These are phyloP conservation scores for Globisporangium cylindrosporum DNA, from an alignment of 352 stramenopile species.

Conservation along the genomic window DNA sequence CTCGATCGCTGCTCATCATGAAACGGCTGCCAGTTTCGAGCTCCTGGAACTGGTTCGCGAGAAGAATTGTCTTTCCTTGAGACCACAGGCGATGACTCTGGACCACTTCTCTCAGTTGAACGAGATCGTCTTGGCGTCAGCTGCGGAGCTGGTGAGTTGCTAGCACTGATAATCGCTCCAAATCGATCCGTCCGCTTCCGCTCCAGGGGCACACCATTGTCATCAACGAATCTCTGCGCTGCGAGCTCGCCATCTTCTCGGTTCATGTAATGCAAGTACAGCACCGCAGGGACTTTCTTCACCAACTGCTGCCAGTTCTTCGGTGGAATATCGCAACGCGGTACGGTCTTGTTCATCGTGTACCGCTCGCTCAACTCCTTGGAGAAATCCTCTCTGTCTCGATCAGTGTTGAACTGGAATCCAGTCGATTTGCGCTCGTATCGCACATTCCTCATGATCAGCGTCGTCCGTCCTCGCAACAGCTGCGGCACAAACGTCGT, in stretches of 20 bases:
- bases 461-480: constrained; percentile 34
- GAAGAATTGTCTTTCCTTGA: constrained; percentile 2
- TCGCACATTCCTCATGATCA: constrained; percentile 43
- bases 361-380: constrained; percentile 43
- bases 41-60: neutral
- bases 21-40: constrained; percentile 10
- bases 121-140: constrained; percentile 23
- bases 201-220: constrained; percentile 35
- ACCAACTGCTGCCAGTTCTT: constrained; percentile 56
- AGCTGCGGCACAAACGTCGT: constrained; percentile 48
- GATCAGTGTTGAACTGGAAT: constrained; percentile 58
- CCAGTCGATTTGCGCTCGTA: constrained; percentile 60
- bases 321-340: constrained; percentile 46
- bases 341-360: constrained; percentile 45
- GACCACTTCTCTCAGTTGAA: constrained; percentile 30
- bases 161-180: constrained; percentile 28
- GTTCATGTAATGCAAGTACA: constrained; percentile 58
- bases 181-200: constrained; percentile 35
- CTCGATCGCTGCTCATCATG: constrained; percentile 8
- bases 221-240: constrained; percentile 37
- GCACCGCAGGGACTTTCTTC: constrained; percentile 25
- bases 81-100: constrained; percentile 9
- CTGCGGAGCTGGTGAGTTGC: constrained; percentile 21
- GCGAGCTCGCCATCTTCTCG: constrained; percentile 45
- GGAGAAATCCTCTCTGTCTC: constrained; percentile 51